These are phyloP conservation scores for Phytopythium cucurbitacearum DNA, from an alignment of 352 stramenopile species.

Conservation along the genomic window DNA sequence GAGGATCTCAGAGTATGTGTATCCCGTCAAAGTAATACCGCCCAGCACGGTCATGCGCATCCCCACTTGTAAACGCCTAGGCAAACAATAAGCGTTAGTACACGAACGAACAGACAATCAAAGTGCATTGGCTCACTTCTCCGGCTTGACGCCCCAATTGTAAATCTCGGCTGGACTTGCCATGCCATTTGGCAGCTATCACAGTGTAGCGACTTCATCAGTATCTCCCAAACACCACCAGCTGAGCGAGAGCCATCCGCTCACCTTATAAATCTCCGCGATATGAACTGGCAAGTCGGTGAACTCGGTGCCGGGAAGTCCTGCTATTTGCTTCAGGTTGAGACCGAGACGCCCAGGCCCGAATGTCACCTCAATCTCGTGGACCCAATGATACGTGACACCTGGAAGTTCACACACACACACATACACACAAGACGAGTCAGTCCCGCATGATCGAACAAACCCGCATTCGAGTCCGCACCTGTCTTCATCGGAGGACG, in stretches of 20 bases:
- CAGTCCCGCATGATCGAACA: not conserved
- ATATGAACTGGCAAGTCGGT: constrained; percentile 78
- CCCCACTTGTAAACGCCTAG: constrained; percentile 57
- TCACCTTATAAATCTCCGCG: constrained; percentile 77
- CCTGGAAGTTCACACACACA: constrained; percentile 6
- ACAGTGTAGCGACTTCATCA: not conserved
- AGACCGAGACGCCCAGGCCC: constrained; percentile 69
- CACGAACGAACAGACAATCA: not conserved
- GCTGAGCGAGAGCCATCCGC: not conserved
- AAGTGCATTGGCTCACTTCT: constrained; percentile 41
- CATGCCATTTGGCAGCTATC: constrained; percentile 65
- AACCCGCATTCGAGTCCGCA: constrained; percentile 1
- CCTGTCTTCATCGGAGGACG: constrained; percentile 72
- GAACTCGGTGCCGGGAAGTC: constrained; percentile 62
- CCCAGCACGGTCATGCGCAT: constrained; percentile 86
- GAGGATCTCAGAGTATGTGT: constrained; percentile 76
- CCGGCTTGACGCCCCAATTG: constrained; percentile 88
- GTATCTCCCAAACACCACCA: not conserved
- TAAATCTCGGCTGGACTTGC: constrained; percentile 86
- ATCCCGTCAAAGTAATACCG: constrained; percentile 65
- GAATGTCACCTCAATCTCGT: constrained; percentile 83
- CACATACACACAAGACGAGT: not conserved
- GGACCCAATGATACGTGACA: constrained; percentile 75
- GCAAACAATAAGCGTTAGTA: not conserved
- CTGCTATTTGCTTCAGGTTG: constrained; percentile 81